Percentiles rank a stretch among this genome's conserved stretches.
These are phyloP conservation scores for Golovinomyces cichoracearum DNA, from an alignment of 2,329 filamentous ascomycete species.

Conservation along the genomic window DNA sequence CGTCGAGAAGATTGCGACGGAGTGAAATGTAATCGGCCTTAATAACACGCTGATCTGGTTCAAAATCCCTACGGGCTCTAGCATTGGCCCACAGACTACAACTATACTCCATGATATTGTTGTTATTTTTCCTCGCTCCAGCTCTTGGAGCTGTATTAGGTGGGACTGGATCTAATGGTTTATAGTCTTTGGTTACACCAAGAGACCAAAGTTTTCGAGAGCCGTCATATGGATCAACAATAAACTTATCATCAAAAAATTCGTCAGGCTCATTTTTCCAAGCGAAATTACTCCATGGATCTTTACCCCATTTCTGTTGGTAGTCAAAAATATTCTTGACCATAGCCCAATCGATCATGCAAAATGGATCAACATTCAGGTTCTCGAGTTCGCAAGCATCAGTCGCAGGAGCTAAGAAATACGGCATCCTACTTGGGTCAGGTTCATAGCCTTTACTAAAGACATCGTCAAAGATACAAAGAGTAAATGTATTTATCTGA, in stretches of 20 bases:
- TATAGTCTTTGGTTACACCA: conserved; percentile 29
- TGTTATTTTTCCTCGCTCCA: conserved; percentile 19
- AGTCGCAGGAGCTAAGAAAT: conserved; percentile 47
- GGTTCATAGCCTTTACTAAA: conserved; percentile 69
- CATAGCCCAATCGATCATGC: conserved; percentile 35
- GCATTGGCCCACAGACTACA: conserved; percentile 46
- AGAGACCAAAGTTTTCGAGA: conserved; percentile 32
- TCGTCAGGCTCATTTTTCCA: conserved; percentile 17
- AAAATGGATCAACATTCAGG: conserved; percentile 3
- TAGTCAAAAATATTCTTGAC: conserved; percentile 19
- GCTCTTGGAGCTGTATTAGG: conserved; percentile 23
- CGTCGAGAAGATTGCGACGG: conserved; percentile 63
- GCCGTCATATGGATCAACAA: conserved; percentile 34
- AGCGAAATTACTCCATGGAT: conserved; percentile 12
- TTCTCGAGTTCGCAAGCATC: conserved; percentile 2
- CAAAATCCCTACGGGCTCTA: conserved; percentile 25
- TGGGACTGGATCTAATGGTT: conserved; percentile 40
- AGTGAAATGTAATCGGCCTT: conserved; percentile 47
- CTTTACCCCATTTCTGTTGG: conserved; percentile 17
- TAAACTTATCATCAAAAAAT: conserved; percentile 27
- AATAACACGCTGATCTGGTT: conserved; percentile 54
- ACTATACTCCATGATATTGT: conserved; percentile 60
- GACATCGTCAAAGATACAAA: conserved; percentile 53
- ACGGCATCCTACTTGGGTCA: conserved; percentile 39
- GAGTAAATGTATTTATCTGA: conserved; percentile 42